Base-by-base conservation (phyloP, 2,329 filamentous ascomycete genomes). In the Lasiodiplodia sp. region DNA sequence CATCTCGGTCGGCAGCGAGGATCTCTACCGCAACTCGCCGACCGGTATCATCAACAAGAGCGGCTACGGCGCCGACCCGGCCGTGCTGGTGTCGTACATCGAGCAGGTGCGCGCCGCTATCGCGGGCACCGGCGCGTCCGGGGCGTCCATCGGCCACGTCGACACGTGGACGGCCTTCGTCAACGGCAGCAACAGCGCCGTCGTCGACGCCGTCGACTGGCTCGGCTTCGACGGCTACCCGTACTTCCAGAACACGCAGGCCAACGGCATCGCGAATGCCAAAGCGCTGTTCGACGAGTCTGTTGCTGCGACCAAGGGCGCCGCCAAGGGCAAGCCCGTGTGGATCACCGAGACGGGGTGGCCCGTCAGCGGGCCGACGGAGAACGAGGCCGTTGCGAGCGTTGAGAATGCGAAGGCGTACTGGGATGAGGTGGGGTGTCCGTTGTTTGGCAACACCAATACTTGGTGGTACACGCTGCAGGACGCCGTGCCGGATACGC, bases 321-420 rank as follows among this genome's bases (percentile, higher is more conserved):
- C 84, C 55, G 85, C 87, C 44, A 82, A 85, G 44, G 87, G 87
- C 76, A 95, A 94, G 85, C 84, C 87, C 21, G 87, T 96, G 73
- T 96, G 92, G 92, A 86, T 96, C 71, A 96, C 93, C 34, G 93
- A 97, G 86, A 96, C 93, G 18, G 94, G 94, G 72, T 96, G 92
- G 88, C 93, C 94, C 60, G 88, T 94, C 66, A 88, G 85, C 74
- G 94, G 93, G 68, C 82, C 86, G 71, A 85, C 82, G 1, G 81
- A 86, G 70, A 89, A 89, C 71, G 72, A 76, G 68, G 92, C 88
- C 51, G 85, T 91, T 11, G 84, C 94, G 6, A 89, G 84, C 44
- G 71, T 82, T 38, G 82, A 85, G 66, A 94, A 95, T 76, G 92
- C 94, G 53, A 85, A 92, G 83, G 86, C 80, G n/a, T 97, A 88